phyloP scores from a whole-genome alignment of 352 stramenopile species.

The Blastocystis sp. region DNA sequence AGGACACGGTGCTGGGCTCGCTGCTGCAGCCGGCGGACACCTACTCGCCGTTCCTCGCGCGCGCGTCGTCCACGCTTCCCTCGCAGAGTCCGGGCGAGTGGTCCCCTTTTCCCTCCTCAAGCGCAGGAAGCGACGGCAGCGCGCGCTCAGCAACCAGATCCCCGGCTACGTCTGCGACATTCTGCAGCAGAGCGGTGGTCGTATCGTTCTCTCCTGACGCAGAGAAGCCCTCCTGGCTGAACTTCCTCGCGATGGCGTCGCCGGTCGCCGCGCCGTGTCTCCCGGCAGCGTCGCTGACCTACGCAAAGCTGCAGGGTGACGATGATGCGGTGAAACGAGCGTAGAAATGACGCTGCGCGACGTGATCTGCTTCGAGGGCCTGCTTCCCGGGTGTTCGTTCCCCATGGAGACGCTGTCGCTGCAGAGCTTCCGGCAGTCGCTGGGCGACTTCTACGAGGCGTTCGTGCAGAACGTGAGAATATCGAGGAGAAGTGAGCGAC shows the following conservation, averaged over 20 bases:
- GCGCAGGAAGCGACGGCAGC: not conserved
- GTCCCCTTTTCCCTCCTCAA: not conserved
- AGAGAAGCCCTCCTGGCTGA: not conserved
- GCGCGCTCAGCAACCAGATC: not conserved
- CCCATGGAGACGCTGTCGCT: not conserved
- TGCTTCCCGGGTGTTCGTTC: constrained; percentile 1
- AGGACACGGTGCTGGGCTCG: not conserved
- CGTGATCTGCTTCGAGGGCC: not conserved
- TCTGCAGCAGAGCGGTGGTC: not conserved
- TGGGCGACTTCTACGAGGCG: constrained; percentile 42
- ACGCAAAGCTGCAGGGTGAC: not conserved
- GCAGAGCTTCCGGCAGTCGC: not conserved
- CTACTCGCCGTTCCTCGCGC: not conserved
- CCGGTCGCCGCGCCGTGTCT: not conserved
- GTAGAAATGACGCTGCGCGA: not conserved
- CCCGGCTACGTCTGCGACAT: constrained; percentile 22
- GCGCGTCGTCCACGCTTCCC: not conserved
- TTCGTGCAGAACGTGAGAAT: not conserved
- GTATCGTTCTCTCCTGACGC: not conserved
- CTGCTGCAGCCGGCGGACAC: not conserved
- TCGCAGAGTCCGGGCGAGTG: too few relatives aligned
- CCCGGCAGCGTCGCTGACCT: not conserved
- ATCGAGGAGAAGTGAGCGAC: not conserved
- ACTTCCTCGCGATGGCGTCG: not conserved
- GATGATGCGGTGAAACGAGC: too few relatives aligned